These are phyloP conservation scores for Chernovozyma aurita DNA, from an alignment of 1,139 yeast genomes.

Conservation along the genomic window DNA sequence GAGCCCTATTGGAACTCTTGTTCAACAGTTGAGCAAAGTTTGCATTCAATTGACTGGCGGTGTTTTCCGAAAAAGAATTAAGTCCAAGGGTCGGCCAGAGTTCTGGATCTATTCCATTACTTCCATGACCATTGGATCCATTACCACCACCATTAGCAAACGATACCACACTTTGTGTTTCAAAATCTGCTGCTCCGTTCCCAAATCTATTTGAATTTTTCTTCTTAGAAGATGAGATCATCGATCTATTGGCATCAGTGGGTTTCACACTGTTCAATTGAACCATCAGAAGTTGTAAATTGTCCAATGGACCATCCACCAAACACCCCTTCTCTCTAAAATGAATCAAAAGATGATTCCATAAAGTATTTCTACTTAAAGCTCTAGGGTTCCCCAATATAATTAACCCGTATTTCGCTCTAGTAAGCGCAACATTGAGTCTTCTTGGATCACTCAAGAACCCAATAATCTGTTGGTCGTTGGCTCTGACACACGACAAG, in stretches of 20 bases:
- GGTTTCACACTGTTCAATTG: conserved; percentile 34
- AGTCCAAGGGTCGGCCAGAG: conserved; percentile 37
- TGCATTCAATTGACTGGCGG: conserved; percentile 26
- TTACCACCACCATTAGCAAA: conserved; percentile 11
- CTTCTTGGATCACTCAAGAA: conserved; percentile 87
- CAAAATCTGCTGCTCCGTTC: conserved; percentile 14
- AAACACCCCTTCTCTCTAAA: conserved; percentile 82
- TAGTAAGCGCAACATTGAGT: conserved; percentile 85
- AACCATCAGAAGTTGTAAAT: conserved; percentile 68
- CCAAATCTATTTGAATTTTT: conserved; percentile 2
- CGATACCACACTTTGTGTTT: conserved; percentile 4
- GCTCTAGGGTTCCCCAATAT: conserved; percentile 84
- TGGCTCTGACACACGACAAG: conserved; percentile 87
- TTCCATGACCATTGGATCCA: conserved; percentile 13
- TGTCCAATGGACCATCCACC: conserved; percentile 89
- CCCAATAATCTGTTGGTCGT: conserved; percentile 78
- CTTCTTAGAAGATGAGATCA: conserved; percentile 1
- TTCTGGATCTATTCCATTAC: conserved; percentile 19
- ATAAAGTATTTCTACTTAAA: conserved; percentile 62
- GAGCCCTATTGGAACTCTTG: conserved; percentile 20
- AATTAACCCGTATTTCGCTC: conserved; percentile 83
- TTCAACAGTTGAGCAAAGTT: conserved; percentile 42
- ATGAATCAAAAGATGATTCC: conserved; percentile 77
- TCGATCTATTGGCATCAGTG: not conserved
- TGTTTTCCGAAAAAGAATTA: conserved; percentile 7